These are phyloP conservation scores for Dactylellina haptotyla DNA, from an alignment of 2,329 filamentous ascomycete species.

Conservation along the genomic window DNA sequence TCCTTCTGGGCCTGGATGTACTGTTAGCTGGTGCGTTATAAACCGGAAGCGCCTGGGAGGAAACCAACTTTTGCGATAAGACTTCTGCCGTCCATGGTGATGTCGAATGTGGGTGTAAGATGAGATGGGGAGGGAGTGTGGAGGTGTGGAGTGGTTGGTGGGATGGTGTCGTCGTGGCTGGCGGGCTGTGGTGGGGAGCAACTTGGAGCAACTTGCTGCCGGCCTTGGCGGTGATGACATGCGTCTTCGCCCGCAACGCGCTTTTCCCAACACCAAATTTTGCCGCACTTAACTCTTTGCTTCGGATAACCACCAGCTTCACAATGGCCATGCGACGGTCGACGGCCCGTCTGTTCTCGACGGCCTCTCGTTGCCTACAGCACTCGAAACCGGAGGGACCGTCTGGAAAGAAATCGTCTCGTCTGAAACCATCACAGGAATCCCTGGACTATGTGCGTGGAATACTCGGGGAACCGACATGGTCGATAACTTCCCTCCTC, in stretches of 20 bases:
- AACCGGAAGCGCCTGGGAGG: neutral
- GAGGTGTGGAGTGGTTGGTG: slow-evolving; percentile 5
- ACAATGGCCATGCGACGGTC: slow-evolving; percentile 37
- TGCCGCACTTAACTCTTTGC: neutral
- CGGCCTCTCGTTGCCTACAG: slow-evolving; percentile 16
- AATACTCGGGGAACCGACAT: slow-evolving; percentile 76
- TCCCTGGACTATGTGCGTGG: slow-evolving; percentile 31
- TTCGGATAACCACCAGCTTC: neutral
- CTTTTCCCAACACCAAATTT: slow-evolving; percentile 39
- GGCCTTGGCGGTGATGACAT: slow-evolving; percentile 44
- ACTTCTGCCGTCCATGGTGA: slow-evolving; percentile 59
- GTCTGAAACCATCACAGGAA: slow-evolving; percentile 27
- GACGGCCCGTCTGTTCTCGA: slow-evolving; percentile 31
- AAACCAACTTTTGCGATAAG: slow-evolving; percentile 54
- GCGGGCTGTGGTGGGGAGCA: slow-evolving; percentile 21
- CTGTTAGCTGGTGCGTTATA: slow-evolving; percentile 53
- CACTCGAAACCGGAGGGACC: slow-evolving; percentile 7
- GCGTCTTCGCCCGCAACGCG: slow-evolving; percentile 28
- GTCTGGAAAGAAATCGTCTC: neutral
- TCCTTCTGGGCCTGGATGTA: slow-evolving; percentile 82
- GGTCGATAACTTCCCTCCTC: slow-evolving; percentile 69
- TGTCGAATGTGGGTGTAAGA: neutral
- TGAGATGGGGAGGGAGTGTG: neutral
- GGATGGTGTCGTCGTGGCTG: neutral
- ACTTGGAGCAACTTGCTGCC: neutral